These are phyloP conservation scores for Ceratobasidium sp. DNA, from an alignment of 1,284 basidiomycete species.

Conservation along the genomic window DNA sequence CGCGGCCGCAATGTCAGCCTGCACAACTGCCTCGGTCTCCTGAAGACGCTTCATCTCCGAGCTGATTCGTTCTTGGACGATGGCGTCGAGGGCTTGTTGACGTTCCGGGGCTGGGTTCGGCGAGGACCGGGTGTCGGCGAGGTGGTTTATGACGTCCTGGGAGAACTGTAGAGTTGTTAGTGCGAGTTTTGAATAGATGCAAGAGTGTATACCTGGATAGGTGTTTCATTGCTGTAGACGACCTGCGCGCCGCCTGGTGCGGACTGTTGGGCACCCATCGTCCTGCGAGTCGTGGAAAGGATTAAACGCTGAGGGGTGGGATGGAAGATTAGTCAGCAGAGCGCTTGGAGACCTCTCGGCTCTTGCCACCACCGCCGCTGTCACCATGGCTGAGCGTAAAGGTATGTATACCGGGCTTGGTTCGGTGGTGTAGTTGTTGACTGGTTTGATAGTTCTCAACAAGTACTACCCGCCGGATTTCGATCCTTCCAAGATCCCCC, in stretches of 20 bases:
- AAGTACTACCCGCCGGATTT: constrained; percentile 96
- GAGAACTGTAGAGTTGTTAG: constrained; percentile 67
- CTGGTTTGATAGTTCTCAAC: constrained; percentile 63
- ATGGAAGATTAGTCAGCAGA: constrained; percentile 9
- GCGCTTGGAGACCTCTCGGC: constrained; percentile 3
- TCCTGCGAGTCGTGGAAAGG: constrained; percentile 23
- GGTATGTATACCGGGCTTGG: constrained; percentile 58
- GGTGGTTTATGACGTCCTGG: constrained; percentile 76
- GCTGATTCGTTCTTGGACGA: constrained; percentile 73
- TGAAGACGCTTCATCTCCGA: constrained; percentile 70
- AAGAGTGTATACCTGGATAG: constrained; percentile 66
- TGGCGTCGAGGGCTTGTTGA: constrained; percentile 74
- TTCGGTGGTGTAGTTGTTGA: background rate
- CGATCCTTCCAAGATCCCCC: constrained; percentile 95
- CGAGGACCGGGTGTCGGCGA: constrained; percentile 70
- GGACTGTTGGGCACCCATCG: constrained; percentile 41
- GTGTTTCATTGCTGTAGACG: constrained; percentile 69
- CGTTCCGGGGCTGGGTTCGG: constrained; percentile 69
- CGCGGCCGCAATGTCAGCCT: constrained; percentile 71
- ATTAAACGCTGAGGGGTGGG: background rate
- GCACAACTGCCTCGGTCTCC: constrained; percentile 72
- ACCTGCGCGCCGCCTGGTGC: constrained; percentile 30
- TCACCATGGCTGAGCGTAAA: constrained; percentile 89
- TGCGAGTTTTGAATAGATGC: constrained; percentile 29
- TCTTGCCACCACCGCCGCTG: constrained; percentile 25